phyloP scores from a whole-genome alignment of 179 eudicot genomes.

The Nepenthes alata region DNA sequence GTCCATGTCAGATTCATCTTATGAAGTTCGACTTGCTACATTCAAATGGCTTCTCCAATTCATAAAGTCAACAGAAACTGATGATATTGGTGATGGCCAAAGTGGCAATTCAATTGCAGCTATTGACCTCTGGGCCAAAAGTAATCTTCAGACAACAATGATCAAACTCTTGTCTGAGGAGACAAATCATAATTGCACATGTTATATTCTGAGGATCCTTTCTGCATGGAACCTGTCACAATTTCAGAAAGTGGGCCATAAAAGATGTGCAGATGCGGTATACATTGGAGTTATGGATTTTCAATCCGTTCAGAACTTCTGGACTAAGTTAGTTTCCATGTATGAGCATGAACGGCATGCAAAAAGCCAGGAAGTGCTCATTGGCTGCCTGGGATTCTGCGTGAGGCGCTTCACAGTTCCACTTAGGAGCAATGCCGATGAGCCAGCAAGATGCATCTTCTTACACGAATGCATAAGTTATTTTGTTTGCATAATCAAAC shows the following conservation, averaged over 20 bases:
- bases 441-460: conserved; percentile 17
- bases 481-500: conserved; percentile 42
- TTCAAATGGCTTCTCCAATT: conserved; percentile 75
- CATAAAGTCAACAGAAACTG: conserved; percentile 32
- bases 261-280: conserved; percentile 9
- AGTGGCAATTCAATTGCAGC: conserved; percentile 14
- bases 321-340: conserved; percentile 59
- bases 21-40: conserved; percentile 84
- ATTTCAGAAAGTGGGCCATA: conserved; percentile 21
- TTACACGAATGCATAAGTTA: conserved; percentile 40
- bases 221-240: conserved; percentile 62
- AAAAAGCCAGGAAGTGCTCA: conserved; percentile 56
- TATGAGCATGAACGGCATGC: conserved; percentile 48
- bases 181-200: conserved; percentile 63
- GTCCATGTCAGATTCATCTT: conserved; percentile 63
- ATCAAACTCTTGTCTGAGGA: conserved; percentile 44
- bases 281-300: conserved; percentile 52
- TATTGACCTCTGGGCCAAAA: conserved; percentile 31
- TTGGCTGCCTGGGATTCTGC: conserved; percentile 83
- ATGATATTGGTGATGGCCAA: conserved; percentile 15
- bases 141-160: conserved; percentile 48
- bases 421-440: conserved; percentile 20
- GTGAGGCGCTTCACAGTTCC: conserved; percentile 40
- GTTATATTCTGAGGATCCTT: conserved; percentile 63
- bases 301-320: conserved; percentile 44